Evolutionary conservation across 108 stramenopile species (phyloP).

Genomic region (Cyclostephanos tholiformis): DNA sequence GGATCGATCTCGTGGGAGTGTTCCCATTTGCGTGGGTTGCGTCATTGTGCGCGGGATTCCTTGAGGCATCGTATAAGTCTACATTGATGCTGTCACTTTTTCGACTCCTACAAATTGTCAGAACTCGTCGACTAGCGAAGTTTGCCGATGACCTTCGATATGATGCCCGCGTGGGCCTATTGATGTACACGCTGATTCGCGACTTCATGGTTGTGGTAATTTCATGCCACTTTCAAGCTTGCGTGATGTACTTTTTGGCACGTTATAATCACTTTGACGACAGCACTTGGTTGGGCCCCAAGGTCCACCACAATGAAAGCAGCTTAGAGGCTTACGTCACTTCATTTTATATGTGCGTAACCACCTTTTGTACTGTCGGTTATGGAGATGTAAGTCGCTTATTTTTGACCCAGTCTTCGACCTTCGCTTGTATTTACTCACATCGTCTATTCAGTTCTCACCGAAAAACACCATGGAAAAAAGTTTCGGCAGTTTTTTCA

Average conservation of each 20-base stretch:
- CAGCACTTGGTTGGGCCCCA: slow-evolving; percentile 53
- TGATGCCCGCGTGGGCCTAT: slow-evolving; percentile 43
- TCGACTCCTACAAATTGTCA: slow-evolving; percentile 35
- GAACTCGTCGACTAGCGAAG: slow-evolving; percentile 46
- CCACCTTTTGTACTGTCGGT: slow-evolving; percentile 57
- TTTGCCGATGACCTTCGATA: slow-evolving; percentile 45
- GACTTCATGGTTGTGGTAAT: slow-evolving; percentile 47
- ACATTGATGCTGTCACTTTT: slow-evolving; percentile 38
- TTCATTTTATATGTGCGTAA: slow-evolving; percentile 54
- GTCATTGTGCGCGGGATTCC: background rate
- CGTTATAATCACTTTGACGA: slow-evolving; percentile 46
- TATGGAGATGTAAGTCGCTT: background rate
- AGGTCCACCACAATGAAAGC: slow-evolving; percentile 21
- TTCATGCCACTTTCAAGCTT: slow-evolving; percentile 42
- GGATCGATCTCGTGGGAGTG: slow-evolving; percentile 42
- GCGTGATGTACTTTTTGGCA: slow-evolving; percentile 57
- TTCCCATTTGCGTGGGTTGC: slow-evolving; percentile 31
- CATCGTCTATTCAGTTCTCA: background rate
- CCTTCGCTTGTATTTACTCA: background rate
- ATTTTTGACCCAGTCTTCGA: background rate
- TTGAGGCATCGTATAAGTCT: slow-evolving; percentile 20
- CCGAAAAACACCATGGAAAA: slow-evolving; percentile 47
- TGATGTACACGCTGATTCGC: slow-evolving; percentile 47
- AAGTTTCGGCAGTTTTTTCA: slow-evolving; percentile 46
- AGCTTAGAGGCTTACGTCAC: slow-evolving; percentile 55